Conservation (phyloP, 441 rosid genomes). For the Hura crepitans region DNA sequence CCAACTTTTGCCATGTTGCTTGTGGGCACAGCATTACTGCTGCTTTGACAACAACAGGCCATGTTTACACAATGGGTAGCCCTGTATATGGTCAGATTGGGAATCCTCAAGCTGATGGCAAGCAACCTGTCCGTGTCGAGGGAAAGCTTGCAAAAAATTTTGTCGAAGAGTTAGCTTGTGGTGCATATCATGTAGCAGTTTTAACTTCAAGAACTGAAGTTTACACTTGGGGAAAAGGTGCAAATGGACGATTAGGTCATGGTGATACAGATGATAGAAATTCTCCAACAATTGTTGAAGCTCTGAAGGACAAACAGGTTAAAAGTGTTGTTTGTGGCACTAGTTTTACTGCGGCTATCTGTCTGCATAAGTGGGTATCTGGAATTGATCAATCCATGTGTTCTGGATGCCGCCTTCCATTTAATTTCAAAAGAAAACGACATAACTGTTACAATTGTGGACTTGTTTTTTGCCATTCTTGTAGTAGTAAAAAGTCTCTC, state of each 20-base stretch:
- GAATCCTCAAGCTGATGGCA: conserved; percentile 86
- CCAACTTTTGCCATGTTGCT: conserved; percentile 87
- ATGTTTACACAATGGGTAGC: conserved; percentile 92
- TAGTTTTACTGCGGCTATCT: conserved; percentile 85
- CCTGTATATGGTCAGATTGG: conserved; percentile 96
- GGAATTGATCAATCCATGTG: conserved; percentile 96
- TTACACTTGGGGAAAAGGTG: conserved; percentile 98
- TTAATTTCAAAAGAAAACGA: conserved; percentile 91
- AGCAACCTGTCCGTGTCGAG: conserved; percentile 69
- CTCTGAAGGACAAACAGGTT: conserved; percentile 92
- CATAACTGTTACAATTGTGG: conserved; percentile 98
- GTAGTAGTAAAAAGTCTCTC: conserved; percentile 76
- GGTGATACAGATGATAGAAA: conserved; percentile 86
- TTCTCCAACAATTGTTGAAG: conserved; percentile 75
- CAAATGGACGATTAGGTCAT: conserved; percentile 92
- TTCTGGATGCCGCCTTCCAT: conserved; percentile 89
- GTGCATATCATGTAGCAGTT: conserved; percentile 95
- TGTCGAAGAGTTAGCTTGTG: conserved; percentile 89
- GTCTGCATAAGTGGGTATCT: conserved; percentile 93
- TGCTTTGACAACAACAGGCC: conserved; percentile 83
- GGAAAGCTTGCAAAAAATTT: conserved; percentile 81
- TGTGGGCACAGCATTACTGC: conserved; percentile 94
- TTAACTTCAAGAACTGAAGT: conserved; percentile 89
- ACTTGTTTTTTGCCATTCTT: conserved; percentile 89
- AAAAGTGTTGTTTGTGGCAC: conserved; percentile 87